Evolutionary conservation across 2,329 filamentous ascomycete genomes (phyloP), one percentile per base, ranked within the genome.

Genomic region (Dryadomyces quercus-mongolicae): DNA sequence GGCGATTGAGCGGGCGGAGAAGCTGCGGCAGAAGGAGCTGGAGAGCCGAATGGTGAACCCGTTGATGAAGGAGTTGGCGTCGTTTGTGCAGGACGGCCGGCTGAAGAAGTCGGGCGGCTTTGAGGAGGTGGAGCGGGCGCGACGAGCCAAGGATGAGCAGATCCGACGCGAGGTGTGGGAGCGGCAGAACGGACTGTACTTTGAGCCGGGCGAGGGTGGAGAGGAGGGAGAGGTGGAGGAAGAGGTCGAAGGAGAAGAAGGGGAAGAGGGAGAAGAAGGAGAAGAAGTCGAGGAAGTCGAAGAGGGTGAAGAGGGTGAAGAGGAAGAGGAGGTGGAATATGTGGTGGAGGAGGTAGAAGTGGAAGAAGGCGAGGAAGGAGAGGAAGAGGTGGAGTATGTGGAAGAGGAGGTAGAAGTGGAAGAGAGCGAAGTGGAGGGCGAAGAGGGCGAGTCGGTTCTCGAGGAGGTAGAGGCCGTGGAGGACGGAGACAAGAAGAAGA

Each of bases 1-100:
- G 69, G 93, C 93, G 40, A 98, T 98, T 60, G 91, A 97, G 68
- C 83, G 93, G n/a, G 93, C 93, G 0, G 93, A 97, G 71, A 93
- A 91, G 71, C 77, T 90, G 8, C 79, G 93, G 21, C 87, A 93
- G 68, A 90, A 88, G 65, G 93, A 98, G 66, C 77, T 98, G 1
- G 86, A 88, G 66, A 84, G 74, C 58, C 80, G 93, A 2, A 76
- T 75, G 25, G 87, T 85, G 40, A 87, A 88, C 62, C 75, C 78
- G 34, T 85, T 98, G 64, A 88, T 87, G 67, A 87, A 87, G 62
- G 93, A 98, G 68, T 78, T 98, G 9, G 80, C 82, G 16, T 78
- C 71, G 36, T 98, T 97, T 65, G 92, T 97, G 1, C 80, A 87
- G 59, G 88, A 95, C 63, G 89, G 89, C 55, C 93, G 87, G 68